Evolutionary conservation across 345 rosid species (phyloP), one percentile per base, ranked within the genome.

Genomic region (Bruguiera sexangula): DNA sequence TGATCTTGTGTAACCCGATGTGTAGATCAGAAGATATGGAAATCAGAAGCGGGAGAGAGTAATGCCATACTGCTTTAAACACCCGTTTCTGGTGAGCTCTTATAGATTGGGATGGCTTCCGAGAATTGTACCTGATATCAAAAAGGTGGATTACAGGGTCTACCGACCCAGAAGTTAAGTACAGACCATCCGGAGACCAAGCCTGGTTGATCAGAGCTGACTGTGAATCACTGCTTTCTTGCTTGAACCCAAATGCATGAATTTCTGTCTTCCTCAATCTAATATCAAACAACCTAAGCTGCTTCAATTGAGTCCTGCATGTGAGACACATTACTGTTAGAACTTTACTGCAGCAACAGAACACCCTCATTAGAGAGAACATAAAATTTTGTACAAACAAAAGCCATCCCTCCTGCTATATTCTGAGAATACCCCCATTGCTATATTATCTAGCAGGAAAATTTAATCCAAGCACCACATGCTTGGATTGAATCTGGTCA

Each of bases 101-200:
- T 64, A 94, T 73, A 0, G 97, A 91, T 53, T 94, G 98, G 8
- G 95, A 82, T 16, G 98, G 98, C 79, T 74, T 87, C 66, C 69
- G 73, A 53, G 88, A 84, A 79, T 85, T 87, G 76, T 89, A 86
- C 82, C 98, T 84, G 70, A 94, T 87, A 72, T 94, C 98, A 56
- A 94, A 94, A 50, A 94, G 58, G 76, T 94, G 98, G 68, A 94
- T 89, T 54, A 85, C 73, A 18, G 98, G 98, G 48, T 94, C 98
- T 5, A 86, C 97, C n/a, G 97, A 91, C 57, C 98, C 98, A 52
- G 98, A 94, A 6, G 96, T 63, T 34, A 91, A 67, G 69, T 81
- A 84, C 65, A 86, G 73, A 59, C 98, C 98, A 73, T 91, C 98
- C 9, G 96, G 93, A 73, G 97, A 94, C 98, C 98, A 91, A 46